Conservation (phyloP, 2,329 filamentous ascomycete genomes). For the Sporothrix sp. region DNA sequence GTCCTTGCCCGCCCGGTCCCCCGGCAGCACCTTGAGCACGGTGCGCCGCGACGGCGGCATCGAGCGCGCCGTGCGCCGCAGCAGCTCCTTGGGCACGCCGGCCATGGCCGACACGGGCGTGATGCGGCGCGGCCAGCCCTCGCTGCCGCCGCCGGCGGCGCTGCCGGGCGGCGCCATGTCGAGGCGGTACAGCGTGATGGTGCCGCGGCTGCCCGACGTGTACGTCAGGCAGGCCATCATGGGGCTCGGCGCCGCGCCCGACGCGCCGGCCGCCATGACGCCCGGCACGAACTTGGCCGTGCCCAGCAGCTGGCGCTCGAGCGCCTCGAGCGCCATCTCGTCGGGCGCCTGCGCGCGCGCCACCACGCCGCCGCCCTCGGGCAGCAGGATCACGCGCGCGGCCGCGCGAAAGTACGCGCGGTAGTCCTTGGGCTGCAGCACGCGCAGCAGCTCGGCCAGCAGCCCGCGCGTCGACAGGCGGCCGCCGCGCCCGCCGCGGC, state of each 20-base stretch:
- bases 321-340: slow-evolving; percentile 15
- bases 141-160: not conserved
- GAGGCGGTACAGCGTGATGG: slow-evolving; percentile 17
- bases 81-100: slow-evolving; percentile 18
- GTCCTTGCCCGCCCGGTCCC: not conserved
- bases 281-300: slow-evolving; percentile 14
- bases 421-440: slow-evolving; percentile 19
- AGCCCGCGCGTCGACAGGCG: slow-evolving; percentile 14
- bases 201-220: slow-evolving; percentile 13
- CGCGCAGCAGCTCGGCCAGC: slow-evolving; percentile 16
- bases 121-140: slow-evolving; percentile 17
- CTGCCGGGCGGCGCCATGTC: slow-evolving; percentile 10
- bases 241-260: not conserved
- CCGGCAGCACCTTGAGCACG: slow-evolving; percentile 7
- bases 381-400: slow-evolving; percentile 17
- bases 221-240: slow-evolving; percentile 18
- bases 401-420: slow-evolving; percentile 18
- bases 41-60: slow-evolving; percentile 17
- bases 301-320: slow-evolving; percentile 18
- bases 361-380: not conserved
- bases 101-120: slow-evolving; percentile 17
- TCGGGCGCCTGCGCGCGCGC: slow-evolving; percentile 9
- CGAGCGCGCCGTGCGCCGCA: slow-evolving; percentile 15
- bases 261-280: not conserved
- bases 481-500: not conserved